Evolutionary conservation across 768 basidiomycete species (phyloP), one percentile per base, ranked within the genome.

Genomic region (Lactifluus echinatus): DNA sequence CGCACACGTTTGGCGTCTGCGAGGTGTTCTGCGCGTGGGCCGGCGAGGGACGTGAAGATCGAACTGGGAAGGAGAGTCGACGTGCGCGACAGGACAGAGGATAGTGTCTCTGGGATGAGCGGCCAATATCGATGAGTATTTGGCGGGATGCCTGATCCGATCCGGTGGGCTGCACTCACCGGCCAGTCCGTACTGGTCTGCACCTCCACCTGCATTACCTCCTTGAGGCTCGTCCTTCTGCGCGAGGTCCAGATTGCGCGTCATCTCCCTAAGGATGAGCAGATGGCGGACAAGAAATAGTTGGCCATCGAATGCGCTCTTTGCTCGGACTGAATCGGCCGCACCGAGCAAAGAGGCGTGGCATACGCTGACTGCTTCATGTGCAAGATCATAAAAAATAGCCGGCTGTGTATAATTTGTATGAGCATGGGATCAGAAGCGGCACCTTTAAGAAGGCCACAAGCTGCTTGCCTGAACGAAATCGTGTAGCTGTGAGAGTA

Each of bases 331-430:
- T 21, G 76, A 72, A n/a, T 85, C 79, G 0, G 87, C 78, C 0
- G 89, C 92, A 5, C 78, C 69, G 34, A 87, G 75, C 3, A 98
- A 79, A 0, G 94, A 95, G 57, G 85, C 79, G 34, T 85, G 81
- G 68, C 93, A 95, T 4, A 92, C 74, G 12, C 79, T 76, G 31
- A 96, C 78, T 0, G 94, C 91, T 72, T 97, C 94, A 71, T 93
- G 90, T 0, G 95, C 93, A 39, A 98, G 89, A 68, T 99, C 96
- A 64, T 93, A 89, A 57, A 96, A 99, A 56, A 97, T 94, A 1
- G 84, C 86, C n/a, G 89, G 85, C 93, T 98, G 54, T 56, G 37
- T 19, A 19, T 23, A 21, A 4, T 34, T 51, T 36, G 43, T 17
- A 31, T 33, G 39, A 37, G 37, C 33, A 37, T 44, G 45, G 8